Conservation (phyloP, 345 rosid species). For the Sapria himalayana region DNA sequence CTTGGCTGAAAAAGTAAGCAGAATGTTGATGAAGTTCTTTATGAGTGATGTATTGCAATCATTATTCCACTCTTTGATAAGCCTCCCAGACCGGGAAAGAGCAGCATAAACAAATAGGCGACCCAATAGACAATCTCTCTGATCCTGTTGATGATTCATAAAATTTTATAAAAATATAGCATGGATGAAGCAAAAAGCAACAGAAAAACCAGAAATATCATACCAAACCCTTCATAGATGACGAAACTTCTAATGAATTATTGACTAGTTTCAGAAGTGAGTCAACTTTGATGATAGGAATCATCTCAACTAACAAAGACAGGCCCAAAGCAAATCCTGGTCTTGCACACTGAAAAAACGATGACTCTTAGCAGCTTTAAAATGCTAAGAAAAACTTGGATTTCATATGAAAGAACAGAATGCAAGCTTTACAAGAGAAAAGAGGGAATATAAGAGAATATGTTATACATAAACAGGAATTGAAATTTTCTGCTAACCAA, state of each 20-base stretch:
- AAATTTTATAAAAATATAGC: not conserved
- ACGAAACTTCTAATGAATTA: constrained; percentile 50
- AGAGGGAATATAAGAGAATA: too few relatives aligned
- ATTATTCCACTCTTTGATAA: constrained; percentile 32
- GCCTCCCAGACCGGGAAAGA: constrained; percentile 54
- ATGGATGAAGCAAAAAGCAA: not conserved
- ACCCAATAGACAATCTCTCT: constrained; percentile 72
- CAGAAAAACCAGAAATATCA: constrained; percentile 12
- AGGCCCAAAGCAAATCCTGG: constrained; percentile 92
- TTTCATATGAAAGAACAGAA: too few relatives aligned
- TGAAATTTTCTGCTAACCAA: too few relatives aligned
- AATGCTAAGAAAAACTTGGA: too few relatives aligned
- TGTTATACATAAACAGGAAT: too few relatives aligned
- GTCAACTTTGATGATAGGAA: constrained; percentile 42
- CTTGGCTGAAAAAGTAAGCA: constrained; percentile 52
- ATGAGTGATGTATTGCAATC: constrained; percentile 31
- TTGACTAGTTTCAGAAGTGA: constrained; percentile 52
- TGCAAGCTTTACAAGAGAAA: too few relatives aligned
- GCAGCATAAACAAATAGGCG: constrained; percentile 84
- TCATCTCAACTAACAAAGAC: constrained; percentile 27
- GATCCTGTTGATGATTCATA: constrained; percentile 33
- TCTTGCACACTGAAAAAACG: constrained; percentile 59
- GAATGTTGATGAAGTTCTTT: constrained; percentile 37
- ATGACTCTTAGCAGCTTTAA: too few relatives aligned
- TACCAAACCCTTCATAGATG: constrained; percentile 95